phyloP scores from a whole-genome alignment of 768 basidiomycete species.

The Cyathus striatus region DNA sequence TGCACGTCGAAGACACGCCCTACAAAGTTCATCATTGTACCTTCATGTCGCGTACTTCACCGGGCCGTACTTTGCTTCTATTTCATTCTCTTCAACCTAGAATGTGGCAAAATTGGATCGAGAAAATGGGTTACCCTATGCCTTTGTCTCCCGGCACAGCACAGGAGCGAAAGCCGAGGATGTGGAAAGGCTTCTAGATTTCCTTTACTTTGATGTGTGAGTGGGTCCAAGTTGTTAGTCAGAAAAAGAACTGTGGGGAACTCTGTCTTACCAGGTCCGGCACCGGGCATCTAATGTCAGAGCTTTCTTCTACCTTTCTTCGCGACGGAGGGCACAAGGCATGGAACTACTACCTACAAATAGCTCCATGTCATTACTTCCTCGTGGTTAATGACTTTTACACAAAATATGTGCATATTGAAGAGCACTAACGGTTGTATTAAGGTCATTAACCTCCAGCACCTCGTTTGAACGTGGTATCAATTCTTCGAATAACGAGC shows the following conservation, averaged over 20 bases:
- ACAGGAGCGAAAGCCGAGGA: constrained; percentile 37
- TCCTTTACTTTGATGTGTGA: constrained; percentile 67
- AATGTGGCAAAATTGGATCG: background rate
- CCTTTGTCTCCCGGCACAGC: constrained; percentile 18
- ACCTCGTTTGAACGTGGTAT: constrained; percentile 43
- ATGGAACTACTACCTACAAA: no score
- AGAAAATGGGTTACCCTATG: no score
- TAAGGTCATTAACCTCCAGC: constrained; percentile 41
- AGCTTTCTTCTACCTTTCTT: no score
- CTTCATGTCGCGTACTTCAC: constrained; percentile 49
- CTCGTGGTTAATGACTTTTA: background rate
- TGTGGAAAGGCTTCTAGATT: constrained; percentile 51
- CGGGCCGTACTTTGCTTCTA: constrained; percentile 18
- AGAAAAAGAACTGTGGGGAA: background rate
- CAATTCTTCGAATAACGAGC: constrained; percentile 55
- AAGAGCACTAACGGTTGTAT: constrained; percentile 5
- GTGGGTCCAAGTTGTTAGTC: constrained; percentile 17
- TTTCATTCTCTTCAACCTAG: background rate
- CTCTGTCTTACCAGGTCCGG: constrained; percentile 1
- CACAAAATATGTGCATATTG: background rate
- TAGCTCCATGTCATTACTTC: background rate
- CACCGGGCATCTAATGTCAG: no score
- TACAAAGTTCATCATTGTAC: constrained; percentile 59
- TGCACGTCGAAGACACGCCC: constrained; percentile 35
- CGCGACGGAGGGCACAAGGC: no score